A percentile compares a stretch with the other conserved stretches of the same genome.
Conservation (phyloP, 768 basidiomycete species). For the Pleurotus tuber-regium region DNA sequence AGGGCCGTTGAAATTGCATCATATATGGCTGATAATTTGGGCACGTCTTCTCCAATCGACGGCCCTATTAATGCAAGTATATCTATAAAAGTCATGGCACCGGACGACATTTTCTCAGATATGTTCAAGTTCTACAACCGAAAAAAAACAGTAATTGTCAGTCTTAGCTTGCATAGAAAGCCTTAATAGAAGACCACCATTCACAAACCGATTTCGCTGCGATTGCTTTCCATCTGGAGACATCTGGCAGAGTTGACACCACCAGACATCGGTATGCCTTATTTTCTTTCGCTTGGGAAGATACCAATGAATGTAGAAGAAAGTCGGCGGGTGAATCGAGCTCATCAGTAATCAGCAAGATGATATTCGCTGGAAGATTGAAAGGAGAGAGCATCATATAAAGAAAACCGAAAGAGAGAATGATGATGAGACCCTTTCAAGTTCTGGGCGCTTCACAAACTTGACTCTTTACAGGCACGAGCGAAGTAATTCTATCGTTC, state of each 20-base stretch:
- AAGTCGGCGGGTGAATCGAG: constrained; percentile 73
- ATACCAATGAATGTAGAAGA: constrained; percentile 54
- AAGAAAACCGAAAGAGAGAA: background rate
- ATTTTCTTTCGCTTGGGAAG: constrained; percentile 48
- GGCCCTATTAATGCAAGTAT: constrained; percentile 36
- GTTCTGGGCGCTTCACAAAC: no score
- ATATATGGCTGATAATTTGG: constrained; percentile 29
- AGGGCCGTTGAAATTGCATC: constrained; percentile 32
- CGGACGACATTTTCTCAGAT: constrained; percentile 31
- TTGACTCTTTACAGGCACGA: no score
- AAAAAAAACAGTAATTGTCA: background rate
- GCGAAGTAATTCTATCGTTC: no score
- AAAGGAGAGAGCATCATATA: constrained; percentile 49
- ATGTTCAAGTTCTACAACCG: constrained; percentile 36
- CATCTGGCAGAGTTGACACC: constrained; percentile 55
- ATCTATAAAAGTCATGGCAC: constrained; percentile 54
- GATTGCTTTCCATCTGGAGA: constrained; percentile 61
- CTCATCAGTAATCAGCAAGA: constrained; percentile 69
- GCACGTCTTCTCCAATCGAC: constrained; percentile 16
- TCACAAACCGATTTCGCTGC: constrained; percentile 59
- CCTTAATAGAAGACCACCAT: background rate
- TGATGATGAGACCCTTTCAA: background rate
- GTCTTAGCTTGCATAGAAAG: background rate
- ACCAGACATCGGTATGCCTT: constrained; percentile 38
- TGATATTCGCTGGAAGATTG: constrained; percentile 45